Percentiles rank a stretch among this genome's conserved stretches.
Conservation (phyloP, 148 eudicot species). For the Tetragonia tetragonoides region DNA sequence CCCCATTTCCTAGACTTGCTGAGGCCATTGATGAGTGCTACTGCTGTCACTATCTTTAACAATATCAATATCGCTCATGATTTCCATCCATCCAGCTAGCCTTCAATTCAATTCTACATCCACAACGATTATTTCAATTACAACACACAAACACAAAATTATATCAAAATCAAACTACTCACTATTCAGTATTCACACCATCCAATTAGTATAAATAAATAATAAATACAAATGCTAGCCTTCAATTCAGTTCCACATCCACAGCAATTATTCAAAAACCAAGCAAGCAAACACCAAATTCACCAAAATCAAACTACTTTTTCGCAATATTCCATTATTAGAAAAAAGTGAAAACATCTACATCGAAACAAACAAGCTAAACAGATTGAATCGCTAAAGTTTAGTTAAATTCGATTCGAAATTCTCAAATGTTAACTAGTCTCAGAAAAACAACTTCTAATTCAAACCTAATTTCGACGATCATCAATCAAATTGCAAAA, state of each 20-base stretch:
- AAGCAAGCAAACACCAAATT: too few species aligned
- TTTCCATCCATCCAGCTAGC: slow-evolving; percentile 36
- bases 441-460: too few species aligned
- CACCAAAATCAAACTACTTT: too few species aligned
- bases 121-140: neutral
- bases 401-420: neutral
- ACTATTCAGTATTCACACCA: neutral
- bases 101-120: slow-evolving; percentile 21
- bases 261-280: too few species aligned
- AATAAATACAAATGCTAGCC: too few species aligned
- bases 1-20: slow-evolving; percentile 73
- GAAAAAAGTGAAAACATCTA: neutral
- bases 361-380: neutral
- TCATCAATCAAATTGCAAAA: neutral
- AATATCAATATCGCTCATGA: slow-evolving; percentile 23
- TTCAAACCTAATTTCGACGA: slow-evolving; percentile 17
- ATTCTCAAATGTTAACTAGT: neutral
- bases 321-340: too few species aligned
- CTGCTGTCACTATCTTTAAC: slow-evolving; percentile 25
- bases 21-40: slow-evolving; percentile 58
- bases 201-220: neutral
- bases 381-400: neutral
- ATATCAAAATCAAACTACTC: neutral
- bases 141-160: neutral
- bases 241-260: too few species aligned